Base-by-base conservation (phyloP, 2,329 filamentous ascomycete species). In the Dactylellina leptospora region DNA sequence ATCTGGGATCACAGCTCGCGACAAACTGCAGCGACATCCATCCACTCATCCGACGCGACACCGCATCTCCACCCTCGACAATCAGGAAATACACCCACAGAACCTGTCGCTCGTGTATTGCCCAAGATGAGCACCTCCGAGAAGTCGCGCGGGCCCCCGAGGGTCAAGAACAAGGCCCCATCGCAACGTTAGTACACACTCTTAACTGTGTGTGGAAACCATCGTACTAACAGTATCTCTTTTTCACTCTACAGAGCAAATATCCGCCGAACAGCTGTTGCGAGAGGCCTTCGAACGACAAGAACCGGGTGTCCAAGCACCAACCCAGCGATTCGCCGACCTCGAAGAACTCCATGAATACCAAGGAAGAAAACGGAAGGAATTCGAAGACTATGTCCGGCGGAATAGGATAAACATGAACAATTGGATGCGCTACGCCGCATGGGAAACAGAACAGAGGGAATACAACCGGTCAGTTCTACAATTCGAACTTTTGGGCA, bases 121-220 rank as follows among this genome's bases (percentile, higher is more conserved):
- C 64, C 73, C 45, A 66, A 69, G 18, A 71, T 71, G 66, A 71
- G 76, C 80, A 86, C 74, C 75, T 97, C 97, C 93, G 93, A 97
- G 84, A 87, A 89, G 66, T 89, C 90, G 76, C 89, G 93, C 75
- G 95, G 93, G 77, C 93, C 95, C 68, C 93, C 95, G 10, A 85
- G 92, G 86, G 95, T 99, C 84, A 97, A 97, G 82, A 97, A 99
- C 85, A 99, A 99, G 89, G 92, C 91, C 75, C 86, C 95, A 1
- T 93, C 93, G 82, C 91, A 75, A 28, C 56, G 64, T 64, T 20
- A 40, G 47, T 82, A 44, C 78, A 82, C 69, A 63, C 22, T 36
- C 81, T 33, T 51, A 33, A 42, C 23, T 36, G 38, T 27, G 6
- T 28, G 23, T 38, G 16, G 33, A 40, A 23, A 38, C 8, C 9